phyloP scores from a whole-genome alignment of 805 yeast species.

The Kluyveromyces siamensis region DNA sequence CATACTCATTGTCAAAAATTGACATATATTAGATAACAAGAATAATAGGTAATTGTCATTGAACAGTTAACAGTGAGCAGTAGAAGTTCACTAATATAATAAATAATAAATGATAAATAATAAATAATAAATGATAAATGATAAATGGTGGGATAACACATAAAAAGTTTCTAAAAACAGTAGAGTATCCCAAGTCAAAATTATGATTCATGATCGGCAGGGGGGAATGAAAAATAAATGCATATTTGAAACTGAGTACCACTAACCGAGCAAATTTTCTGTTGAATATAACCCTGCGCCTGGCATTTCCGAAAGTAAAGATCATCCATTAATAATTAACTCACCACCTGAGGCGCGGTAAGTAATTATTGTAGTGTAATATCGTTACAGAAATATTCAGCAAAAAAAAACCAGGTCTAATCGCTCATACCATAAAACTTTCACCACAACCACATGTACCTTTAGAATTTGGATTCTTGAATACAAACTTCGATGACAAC shows the following conservation, averaged over 20 bases:
- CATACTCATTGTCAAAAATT: too few relatives aligned
- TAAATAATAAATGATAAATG: too few relatives aligned
- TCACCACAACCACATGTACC: conserved; percentile 99
- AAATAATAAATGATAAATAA: too few relatives aligned
- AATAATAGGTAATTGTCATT: too few relatives aligned
- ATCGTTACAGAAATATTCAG: background rate
- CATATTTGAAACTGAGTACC: background rate
- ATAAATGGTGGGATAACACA: too few relatives aligned
- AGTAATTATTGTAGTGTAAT: background rate
- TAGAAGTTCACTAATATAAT: background rate
- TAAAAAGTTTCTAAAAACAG: too few relatives aligned
- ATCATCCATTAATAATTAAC: too few relatives aligned
- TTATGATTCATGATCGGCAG: background rate
- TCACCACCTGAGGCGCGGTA: too few relatives aligned
- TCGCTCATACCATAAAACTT: conserved; percentile 78
- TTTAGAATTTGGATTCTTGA: conserved; percentile 91
- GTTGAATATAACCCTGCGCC: background rate
- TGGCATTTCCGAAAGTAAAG: background rate
- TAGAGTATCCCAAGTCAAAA: too few relatives aligned
- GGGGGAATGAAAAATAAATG: background rate
- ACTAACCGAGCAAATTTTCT: background rate
- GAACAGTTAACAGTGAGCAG: background rate
- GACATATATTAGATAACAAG: background rate
- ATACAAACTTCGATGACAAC: conserved; percentile 78
- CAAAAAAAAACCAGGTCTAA: background rate